These are phyloP conservation scores for Globisporangium cystogenes DNA, from an alignment of 352 stramenopile genomes.

Conservation along the genomic window DNA sequence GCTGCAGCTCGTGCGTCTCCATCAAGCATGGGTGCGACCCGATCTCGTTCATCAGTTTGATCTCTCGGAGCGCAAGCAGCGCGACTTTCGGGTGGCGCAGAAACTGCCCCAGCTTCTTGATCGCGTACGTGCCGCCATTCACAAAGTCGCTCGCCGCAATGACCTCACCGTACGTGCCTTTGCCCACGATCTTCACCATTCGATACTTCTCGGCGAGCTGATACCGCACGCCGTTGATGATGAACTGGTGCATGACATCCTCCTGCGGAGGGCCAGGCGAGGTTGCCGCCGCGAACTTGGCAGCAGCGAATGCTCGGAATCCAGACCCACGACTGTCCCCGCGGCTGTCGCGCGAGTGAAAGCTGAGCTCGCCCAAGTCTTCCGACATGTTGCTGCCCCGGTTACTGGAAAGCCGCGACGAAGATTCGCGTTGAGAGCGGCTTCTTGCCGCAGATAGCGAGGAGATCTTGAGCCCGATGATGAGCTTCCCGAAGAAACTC, in stretches of 20 bases:
- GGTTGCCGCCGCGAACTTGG: slow-evolving; percentile 14
- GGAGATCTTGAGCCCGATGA: slow-evolving; percentile 57
- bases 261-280: slow-evolving; percentile 18
- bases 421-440: slow-evolving; percentile 29
- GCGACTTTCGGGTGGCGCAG: slow-evolving; percentile 81
- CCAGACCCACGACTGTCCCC: slow-evolving; percentile 11
- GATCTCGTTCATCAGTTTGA: slow-evolving; percentile 87
- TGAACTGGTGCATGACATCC: slow-evolving; percentile 87
- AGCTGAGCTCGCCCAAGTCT: slow-evolving; percentile 16
- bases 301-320: slow-evolving; percentile 39
- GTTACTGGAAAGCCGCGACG: slow-evolving; percentile 23
- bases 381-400: slow-evolving; percentile 24
- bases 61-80: slow-evolving; percentile 77
- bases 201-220: slow-evolving; percentile 83
- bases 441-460: slow-evolving; percentile 44
- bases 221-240: slow-evolving; percentile 86
- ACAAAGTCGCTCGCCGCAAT: slow-evolving; percentile 87
- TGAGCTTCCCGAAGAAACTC: slow-evolving; percentile 80
- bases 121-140: slow-evolving; percentile 78
- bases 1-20: slow-evolving; percentile 81
- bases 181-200: slow-evolving; percentile 88
- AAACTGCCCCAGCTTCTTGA: slow-evolving; percentile 88
- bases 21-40: slow-evolving; percentile 73
- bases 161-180: slow-evolving; percentile 88
- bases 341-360: slow-evolving; percentile 4